Base-by-base conservation (phyloP, 2,329 filamentous ascomycete species). In the Dryadomyces quercus-mongolicae region DNA sequence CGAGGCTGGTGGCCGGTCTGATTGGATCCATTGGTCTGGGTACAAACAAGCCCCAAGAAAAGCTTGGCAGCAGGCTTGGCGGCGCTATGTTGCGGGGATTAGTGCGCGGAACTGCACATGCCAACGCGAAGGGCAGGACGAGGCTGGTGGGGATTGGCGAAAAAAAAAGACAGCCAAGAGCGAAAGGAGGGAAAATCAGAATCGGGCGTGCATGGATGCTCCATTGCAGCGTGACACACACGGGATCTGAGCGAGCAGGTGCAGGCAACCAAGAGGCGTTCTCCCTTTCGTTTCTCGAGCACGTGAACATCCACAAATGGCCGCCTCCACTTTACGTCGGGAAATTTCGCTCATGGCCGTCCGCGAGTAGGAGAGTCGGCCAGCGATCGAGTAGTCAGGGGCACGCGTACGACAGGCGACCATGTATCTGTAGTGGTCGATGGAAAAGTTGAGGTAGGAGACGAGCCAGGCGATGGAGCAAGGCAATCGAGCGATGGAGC, bases 1-100 rank as follows among this genome's bases (percentile, higher is more conserved):
- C 34, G 15, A 51, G 49, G 49, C 20, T 10, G 20, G 25, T 44
- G 52, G 22, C 40, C 50, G 43, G 31, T 56, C 10, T 47, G 44
- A 51, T 50, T 51, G 55, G 52, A 49, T 51, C 58, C 58, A 47
- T 51, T 16, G 38, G 9, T 15, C 34, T 52, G 57, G 58, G 54
- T 56, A 44, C 38, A n/a, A 40, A 51, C 36, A 12, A 13, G 36
- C 57, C 57, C 58, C 57, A 59, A 55, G 22, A 47, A 47, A 47
- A 47, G 55, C 58, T 60, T 60, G 58, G 58, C 58, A 40, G 36
- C 15, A 51, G 53, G 57, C 58, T 59, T 59, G 57, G 58, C 58
- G 34, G 49, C 42, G 47, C 52, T 47, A 51, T 34, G 22, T 48
- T 57, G 57, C 53, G 57, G 57, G 58, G 50, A 54, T 43, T 51